Evolutionary conservation across 192 early-diverging fungal species (phyloP), one percentile per base, ranked within the genome.

Genomic region (Ambispora gerdemannii): DNA sequence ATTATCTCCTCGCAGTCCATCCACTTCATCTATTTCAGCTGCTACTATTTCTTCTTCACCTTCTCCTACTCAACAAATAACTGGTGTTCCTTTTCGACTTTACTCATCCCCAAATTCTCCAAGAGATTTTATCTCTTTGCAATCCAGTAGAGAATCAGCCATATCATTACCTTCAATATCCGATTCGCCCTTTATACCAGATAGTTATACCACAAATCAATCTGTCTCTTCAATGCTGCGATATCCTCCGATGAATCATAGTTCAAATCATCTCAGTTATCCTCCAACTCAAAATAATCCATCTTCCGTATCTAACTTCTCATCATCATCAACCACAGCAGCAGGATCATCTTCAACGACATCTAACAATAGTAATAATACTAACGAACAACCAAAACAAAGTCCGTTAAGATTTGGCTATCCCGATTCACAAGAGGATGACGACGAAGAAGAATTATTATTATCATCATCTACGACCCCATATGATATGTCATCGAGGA

Each of bases 371-470:
- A n/a, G n/a, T n/a, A n/a, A n/a, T n/a, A n/a, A n/a, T n/a, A n/a
- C n/a, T n/a, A 43, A 6, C 38, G 38, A 43, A 28, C 36, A 22
- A 65, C 63, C 10, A 65, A 65, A 65, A 8, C 63, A 65, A 65
- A 65, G 27, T 50, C 43, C 63, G 11, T 31, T 50, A 30, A 65
- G 63, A 50, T 50, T 50, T 65, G 35, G 38, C 25, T 65, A 43
- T n/a, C 63, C 63, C 43, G 47, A 63, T 15, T 31, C 56, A 19
- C 24, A 32, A 27, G 62, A 63, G 24, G 51, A 53, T 10, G 22
- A 22, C 4, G 51, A 53, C 4, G 22, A 53, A 4, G 65, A 52
- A 33, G 65, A 47, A 33, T 34, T 30, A 32, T 67, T 47, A 20
- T 34, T 30, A 32, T 67, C 50, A 20, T 50, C 65, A 33, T 20